These are phyloP conservation scores for Byssothecium circinans DNA, from an alignment of 2,329 filamentous ascomycete genomes.

Conservation along the genomic window DNA sequence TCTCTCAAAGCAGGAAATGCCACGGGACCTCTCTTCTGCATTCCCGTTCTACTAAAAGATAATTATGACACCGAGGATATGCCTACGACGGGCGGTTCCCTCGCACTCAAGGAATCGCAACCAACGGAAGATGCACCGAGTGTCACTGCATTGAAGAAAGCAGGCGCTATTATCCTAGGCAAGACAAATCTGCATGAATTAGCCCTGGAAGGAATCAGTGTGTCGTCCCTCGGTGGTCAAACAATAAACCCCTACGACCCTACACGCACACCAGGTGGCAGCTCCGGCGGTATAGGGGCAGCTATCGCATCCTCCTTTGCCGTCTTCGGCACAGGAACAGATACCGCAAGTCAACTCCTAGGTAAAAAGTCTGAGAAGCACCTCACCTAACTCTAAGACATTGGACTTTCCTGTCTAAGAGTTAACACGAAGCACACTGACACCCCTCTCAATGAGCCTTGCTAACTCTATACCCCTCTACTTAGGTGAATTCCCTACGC, in stretches of 20 bases:
- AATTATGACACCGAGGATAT: slow-evolving; percentile 61
- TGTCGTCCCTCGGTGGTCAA: slow-evolving; percentile 65
- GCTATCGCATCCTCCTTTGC: slow-evolving; percentile 61
- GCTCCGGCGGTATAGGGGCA: slow-evolving; percentile 64
- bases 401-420: too few relatives aligned
- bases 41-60: slow-evolving; percentile 66
- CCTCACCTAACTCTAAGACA: too few relatives aligned
- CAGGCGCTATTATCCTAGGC: slow-evolving; percentile 59
- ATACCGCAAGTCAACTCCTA: too few relatives aligned
- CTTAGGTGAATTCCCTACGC: slow-evolving; percentile 61
- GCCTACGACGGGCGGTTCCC: slow-evolving; percentile 60
- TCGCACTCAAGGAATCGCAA: slow-evolving; percentile 52
- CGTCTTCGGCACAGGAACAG: slow-evolving; percentile 61
- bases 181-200: slow-evolving; percentile 65
- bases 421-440: too few relatives aligned
- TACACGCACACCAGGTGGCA: slow-evolving; percentile 66
- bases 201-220: slow-evolving; percentile 64
- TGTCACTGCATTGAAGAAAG: slow-evolving; percentile 52
- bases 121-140: slow-evolving; percentile 55
- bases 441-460: too few relatives aligned
- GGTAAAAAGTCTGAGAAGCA: too few relatives aligned
- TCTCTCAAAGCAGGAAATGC: slow-evolving; percentile 52
- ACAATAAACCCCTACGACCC: slow-evolving; percentile 68
- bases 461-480: too few relatives aligned
- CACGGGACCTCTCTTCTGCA: slow-evolving; percentile 59